Conservation (phyloP, 306 rosid genomes). For the Rubus idaeus region DNA sequence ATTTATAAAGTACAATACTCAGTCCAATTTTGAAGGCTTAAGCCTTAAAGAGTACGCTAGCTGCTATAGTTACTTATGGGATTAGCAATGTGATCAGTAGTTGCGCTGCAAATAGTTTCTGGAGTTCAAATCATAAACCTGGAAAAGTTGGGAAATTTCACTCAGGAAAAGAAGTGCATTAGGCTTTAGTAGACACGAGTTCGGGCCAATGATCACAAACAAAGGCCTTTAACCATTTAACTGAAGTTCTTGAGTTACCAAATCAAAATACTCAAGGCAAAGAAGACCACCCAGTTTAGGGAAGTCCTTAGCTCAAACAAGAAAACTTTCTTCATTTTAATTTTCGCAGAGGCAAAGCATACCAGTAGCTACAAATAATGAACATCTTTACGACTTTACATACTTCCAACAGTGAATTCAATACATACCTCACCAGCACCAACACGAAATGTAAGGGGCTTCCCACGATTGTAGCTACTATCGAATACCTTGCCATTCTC, state of each 20-base stretch:
- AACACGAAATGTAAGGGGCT: conserved; percentile 75
- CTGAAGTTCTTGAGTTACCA: not conserved
- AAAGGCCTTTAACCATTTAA: not conserved
- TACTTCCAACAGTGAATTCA: not conserved
- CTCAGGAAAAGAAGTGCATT: not conserved
- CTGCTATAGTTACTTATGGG: not conserved
- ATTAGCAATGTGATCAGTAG: not conserved
- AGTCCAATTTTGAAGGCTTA: not conserved
- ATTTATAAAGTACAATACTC: conserved; percentile 1
- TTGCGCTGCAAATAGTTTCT: not conserved
- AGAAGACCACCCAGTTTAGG: not conserved
- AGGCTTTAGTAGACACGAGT: not conserved
- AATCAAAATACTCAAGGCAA: not conserved
- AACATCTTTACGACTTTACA: not conserved
- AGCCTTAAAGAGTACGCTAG: not conserved
- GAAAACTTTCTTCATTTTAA: not conserved
- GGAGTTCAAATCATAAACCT: not conserved
- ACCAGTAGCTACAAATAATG: not conserved
- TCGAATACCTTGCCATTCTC: conserved; percentile 90
- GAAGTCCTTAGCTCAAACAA: not conserved
- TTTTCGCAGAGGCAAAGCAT: not conserved
- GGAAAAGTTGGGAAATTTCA: not conserved
- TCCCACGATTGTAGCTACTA: conserved; percentile 92
- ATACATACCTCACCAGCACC: conserved; percentile 93
- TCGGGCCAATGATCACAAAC: not conserved